phyloP scores from a whole-genome alignment of 2,329 filamentous ascomycete species.

The Stemphylium lycopersici region DNA sequence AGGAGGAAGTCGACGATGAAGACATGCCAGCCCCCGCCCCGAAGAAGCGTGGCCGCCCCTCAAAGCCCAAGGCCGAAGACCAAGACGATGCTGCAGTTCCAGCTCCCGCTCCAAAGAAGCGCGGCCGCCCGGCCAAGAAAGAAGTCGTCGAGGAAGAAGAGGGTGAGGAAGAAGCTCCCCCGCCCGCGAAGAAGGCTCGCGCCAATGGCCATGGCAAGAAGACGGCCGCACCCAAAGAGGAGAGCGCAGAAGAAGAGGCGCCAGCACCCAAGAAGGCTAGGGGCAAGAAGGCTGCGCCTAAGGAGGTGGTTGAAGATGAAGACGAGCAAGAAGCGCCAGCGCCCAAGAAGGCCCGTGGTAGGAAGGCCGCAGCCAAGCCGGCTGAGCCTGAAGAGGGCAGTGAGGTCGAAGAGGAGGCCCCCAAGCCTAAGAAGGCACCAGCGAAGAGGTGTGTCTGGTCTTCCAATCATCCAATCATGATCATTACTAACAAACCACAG shows the following conservation, averaged over 20 bases:
- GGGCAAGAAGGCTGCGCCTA: constrained; percentile 11
- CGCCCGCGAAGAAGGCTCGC: constrained; percentile 27
- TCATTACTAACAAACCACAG: constrained; percentile 19
- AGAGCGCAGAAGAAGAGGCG: constrained; percentile 19
- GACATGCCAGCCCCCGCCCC: constrained; percentile 30
- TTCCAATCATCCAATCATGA: no score
- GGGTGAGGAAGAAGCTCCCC: constrained; percentile 30
- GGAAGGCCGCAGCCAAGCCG: constrained; percentile 33
- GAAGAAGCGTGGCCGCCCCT: constrained; percentile 36
- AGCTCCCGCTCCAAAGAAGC: constrained; percentile 40
- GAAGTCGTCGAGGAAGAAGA: constrained; percentile 29
- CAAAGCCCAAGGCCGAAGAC: constrained; percentile 17
- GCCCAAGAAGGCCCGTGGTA: constrained; percentile 41
- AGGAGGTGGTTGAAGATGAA: constrained; percentile 18
- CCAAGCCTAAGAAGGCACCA: constrained; percentile 22
- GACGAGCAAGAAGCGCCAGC: constrained; percentile 20
- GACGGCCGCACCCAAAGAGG: constrained; percentile 9
- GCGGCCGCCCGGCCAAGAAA: constrained; percentile 19
- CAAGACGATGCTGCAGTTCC: constrained; percentile 31
- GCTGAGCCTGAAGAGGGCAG: constrained; percentile 20
- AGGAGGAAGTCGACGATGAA: constrained; percentile 38
- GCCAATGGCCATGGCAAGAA: constrained; percentile 19
- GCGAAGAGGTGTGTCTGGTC: constrained; percentile 36
- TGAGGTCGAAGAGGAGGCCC: constrained; percentile 6
- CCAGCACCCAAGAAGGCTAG: constrained; percentile 40